A percentile compares a stretch with the other conserved stretches of the same genome.
Evolutionary conservation across 352 stramenopile genomes (phyloP).

Genomic region (Globisporangium echinulatum): DNA sequence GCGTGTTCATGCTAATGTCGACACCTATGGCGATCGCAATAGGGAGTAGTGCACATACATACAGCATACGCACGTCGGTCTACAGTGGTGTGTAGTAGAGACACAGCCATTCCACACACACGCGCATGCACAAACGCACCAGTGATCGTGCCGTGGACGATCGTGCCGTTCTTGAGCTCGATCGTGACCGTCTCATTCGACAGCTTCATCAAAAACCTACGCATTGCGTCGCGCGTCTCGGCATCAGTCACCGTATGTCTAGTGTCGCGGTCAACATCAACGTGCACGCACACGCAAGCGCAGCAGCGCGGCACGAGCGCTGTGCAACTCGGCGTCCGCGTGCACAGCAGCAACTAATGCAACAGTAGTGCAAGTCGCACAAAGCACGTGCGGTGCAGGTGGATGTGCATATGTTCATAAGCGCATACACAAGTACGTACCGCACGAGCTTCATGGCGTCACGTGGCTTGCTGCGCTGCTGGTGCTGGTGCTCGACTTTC

Average conservation of each 20-base stretch:
- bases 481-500: background rate
- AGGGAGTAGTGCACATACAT: background rate
- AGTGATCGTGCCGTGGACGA: slow-evolving; percentile 97
- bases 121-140: slow-evolving; percentile 29
- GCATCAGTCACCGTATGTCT: too few species aligned
- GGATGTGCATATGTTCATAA: background rate
- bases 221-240: background rate
- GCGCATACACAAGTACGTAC: background rate
- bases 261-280: too few species aligned
- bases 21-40: slow-evolving; percentile 66
- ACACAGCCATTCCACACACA: slow-evolving; percentile 1
- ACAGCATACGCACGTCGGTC: too few species aligned
- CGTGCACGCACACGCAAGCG: background rate
- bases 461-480: background rate
- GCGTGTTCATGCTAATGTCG: slow-evolving; percentile 99
- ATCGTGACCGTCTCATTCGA: slow-evolving; percentile 99
- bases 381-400: background rate
- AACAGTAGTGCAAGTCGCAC: background rate
- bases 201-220: slow-evolving; percentile 97
- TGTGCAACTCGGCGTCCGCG: background rate
- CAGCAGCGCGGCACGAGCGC: background rate
- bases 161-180: slow-evolving; percentile 99
- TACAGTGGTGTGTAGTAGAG: background rate
- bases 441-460: background rate
- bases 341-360: background rate